Evolutionary conservation across 345 rosid species (phyloP).

Genomic region (Arabis hirsuta): DNA sequence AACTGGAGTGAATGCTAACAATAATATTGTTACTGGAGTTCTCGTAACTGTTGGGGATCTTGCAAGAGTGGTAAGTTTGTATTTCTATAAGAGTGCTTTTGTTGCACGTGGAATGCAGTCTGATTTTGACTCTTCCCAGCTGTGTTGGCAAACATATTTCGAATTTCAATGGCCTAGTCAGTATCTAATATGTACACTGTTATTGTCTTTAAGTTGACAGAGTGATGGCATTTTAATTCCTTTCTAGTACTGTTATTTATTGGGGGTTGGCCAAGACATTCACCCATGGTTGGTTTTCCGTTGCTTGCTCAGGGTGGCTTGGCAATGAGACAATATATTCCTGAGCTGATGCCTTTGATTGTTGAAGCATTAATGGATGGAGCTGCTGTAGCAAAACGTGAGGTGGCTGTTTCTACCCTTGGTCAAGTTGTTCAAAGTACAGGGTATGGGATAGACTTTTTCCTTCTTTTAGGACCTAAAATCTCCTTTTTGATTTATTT

Average conservation of each 20-base stretch:
- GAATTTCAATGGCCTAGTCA: constrained; percentile 19
- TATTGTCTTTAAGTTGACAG: constrained; percentile 22
- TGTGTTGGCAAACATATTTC: constrained; percentile 34
- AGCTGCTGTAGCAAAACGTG: constrained; percentile 92
- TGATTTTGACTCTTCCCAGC: constrained; percentile 22
- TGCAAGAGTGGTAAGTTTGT: constrained; percentile 81
- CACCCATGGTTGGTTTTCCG: not conserved
- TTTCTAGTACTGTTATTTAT: constrained; percentile 19
- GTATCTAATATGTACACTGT: not conserved
- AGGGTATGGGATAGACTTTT: constrained; percentile 60
- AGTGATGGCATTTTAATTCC: constrained; percentile 15
- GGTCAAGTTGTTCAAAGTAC: constrained; percentile 99
- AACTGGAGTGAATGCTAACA: constrained; percentile 81
- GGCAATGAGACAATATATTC: constrained; percentile 88
- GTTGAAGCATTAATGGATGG: constrained; percentile 98
- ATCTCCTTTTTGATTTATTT: not conserved
- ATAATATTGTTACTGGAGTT: constrained; percentile 89
- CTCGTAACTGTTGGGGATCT: constrained; percentile 98
- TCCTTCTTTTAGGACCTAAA: constrained; percentile 26
- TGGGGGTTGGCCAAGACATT: constrained; percentile 29
- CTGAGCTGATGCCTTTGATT: constrained; percentile 95
- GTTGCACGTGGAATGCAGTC: constrained; percentile 21
- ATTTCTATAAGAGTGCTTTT: constrained; percentile 22
- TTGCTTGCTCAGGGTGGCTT: constrained; percentile 81
- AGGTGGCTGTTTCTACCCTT: constrained; percentile 97